A percentile compares a stretch with the other conserved stretches of the same genome.
phyloP scores from a whole-genome alignment of 1,284 basidiomycete species.

The Ceratobasidium sp. region DNA sequence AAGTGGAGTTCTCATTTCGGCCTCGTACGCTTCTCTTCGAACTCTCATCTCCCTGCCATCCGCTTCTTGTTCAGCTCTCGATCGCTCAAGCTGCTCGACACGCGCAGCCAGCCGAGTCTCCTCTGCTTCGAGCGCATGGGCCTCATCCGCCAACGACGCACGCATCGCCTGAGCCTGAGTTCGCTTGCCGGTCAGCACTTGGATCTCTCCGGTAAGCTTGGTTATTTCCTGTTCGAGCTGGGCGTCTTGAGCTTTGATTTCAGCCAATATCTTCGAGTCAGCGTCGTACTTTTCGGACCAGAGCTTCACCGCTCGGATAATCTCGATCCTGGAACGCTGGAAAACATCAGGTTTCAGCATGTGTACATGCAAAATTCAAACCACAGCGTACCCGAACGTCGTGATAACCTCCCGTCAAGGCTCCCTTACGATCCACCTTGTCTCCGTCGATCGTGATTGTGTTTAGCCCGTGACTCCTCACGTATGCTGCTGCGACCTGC shows the following conservation, averaged over 20 bases:
- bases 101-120: constrained; percentile 77
- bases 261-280: constrained; percentile 74
- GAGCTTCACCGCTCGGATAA: constrained; percentile 79
- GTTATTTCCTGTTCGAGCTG: constrained; percentile 91
- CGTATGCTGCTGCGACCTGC: constrained; percentile 92
- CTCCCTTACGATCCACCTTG: constrained; percentile 96
- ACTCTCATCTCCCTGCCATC: constrained; percentile 74
- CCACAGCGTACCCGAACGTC: constrained; percentile 71
- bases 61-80: constrained; percentile 77
- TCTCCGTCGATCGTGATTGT: constrained; percentile 98
- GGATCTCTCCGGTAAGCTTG: constrained; percentile 77
- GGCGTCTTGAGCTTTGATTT: constrained; percentile 79
- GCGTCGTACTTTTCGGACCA: constrained; percentile 82
- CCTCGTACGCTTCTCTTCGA: constrained; percentile 73
- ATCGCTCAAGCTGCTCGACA: constrained; percentile 74
- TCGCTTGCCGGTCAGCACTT: constrained; percentile 78
- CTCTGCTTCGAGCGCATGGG: constrained; percentile 73
- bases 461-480: constrained; percentile 93
- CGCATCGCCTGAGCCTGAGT: constrained; percentile 78
- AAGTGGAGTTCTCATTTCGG: constrained; percentile 84
- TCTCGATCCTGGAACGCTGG: constrained; percentile 85
- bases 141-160: constrained; percentile 76
- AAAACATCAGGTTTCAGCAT: background rate
- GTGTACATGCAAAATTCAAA: background rate
- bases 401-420: constrained; percentile 95